These are phyloP conservation scores for Pichia thaimueangensis DNA, from an alignment of 805 yeast species.

Conservation along the genomic window DNA sequence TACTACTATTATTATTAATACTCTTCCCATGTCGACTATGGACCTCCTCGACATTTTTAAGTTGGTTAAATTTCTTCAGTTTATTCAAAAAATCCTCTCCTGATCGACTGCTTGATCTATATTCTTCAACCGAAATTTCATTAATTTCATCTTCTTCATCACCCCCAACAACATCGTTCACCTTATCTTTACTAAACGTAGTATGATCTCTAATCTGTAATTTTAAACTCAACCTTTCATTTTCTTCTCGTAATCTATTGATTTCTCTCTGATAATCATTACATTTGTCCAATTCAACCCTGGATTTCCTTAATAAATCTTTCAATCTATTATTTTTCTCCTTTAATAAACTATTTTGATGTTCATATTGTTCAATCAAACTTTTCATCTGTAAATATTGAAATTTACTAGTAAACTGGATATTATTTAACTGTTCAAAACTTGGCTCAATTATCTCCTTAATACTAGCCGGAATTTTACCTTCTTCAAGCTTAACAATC, in stretches of 20 bases:
- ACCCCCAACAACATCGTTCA: background rate
- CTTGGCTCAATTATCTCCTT: slow-evolving; percentile 7
- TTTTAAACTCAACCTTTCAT: slow-evolving; percentile 1
- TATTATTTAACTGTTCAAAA: slow-evolving; percentile 2
- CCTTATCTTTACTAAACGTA: background rate
- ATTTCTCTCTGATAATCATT: slow-evolving; percentile 5
- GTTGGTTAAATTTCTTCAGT: slow-evolving; percentile 3
- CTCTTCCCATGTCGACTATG: background rate
- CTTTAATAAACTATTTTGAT: background rate
- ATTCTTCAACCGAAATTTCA: background rate
- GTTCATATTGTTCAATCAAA: background rate
- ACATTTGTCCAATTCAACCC: slow-evolving; percentile 8
- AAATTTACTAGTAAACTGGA: slow-evolving; percentile 6
- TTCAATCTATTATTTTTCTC: slow-evolving; percentile 5
- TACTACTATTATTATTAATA: background rate
- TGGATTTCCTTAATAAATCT: slow-evolving; percentile 6
- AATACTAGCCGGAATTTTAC: background rate
- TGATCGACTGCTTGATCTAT: background rate
- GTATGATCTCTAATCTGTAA: slow-evolving; percentile 4
- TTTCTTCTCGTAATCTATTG: slow-evolving; percentile 1
- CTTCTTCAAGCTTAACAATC: slow-evolving; percentile 2
- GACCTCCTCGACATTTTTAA: background rate
- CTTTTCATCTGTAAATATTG: slow-evolving; percentile 2
- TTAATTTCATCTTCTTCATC: background rate
- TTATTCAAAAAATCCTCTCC: slow-evolving; percentile 3